phyloP scores from a whole-genome alignment of 768 basidiomycete species.

The Calocybe gangraenosa region DNA sequence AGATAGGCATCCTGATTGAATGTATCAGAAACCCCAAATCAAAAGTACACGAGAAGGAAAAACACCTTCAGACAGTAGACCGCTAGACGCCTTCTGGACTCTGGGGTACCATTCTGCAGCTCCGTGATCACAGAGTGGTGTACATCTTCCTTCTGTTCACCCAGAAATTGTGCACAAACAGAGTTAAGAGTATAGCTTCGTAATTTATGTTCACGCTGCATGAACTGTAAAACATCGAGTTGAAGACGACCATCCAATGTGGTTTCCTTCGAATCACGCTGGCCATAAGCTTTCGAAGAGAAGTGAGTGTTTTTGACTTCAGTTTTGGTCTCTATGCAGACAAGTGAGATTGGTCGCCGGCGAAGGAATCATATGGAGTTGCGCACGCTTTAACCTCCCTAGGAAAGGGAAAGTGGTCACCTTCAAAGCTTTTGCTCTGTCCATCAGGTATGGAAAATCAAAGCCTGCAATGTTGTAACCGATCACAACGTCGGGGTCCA shows the following conservation, averaged over 20 bases:
- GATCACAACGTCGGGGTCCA: conserved; percentile 94
- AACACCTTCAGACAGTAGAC: conserved; percentile 97
- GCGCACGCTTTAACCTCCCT: conserved; percentile 69
- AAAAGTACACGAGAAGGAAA: conserved; percentile 2
- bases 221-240: conserved; percentile 93
- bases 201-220: conserved; percentile 98
- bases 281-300: conserved; percentile 96
- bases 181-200: conserved; percentile 97
- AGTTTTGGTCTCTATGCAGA: conserved; percentile 57
- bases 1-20: conserved; percentile 89
- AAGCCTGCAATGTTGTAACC: conserved; percentile 95
- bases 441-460: conserved; percentile 95
- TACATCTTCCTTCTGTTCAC: conserved; percentile 99
- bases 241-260: conserved; percentile 88
- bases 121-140: conserved; percentile 99
- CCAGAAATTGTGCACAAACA: conserved; percentile 95
- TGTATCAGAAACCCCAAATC: background rate
- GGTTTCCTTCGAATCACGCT: conserved; percentile 95
- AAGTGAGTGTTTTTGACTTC: conserved; percentile 94
- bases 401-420: conserved; percentile 64
- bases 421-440: conserved; percentile 84
- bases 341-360: too few species aligned
- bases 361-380: background rate
- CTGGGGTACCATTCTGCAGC: conserved; percentile 92
- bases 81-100: conserved; percentile 87